Evolutionary conservation across 768 basidiomycete genomes (phyloP).

Genomic region (Tulasnella sp.): DNA sequence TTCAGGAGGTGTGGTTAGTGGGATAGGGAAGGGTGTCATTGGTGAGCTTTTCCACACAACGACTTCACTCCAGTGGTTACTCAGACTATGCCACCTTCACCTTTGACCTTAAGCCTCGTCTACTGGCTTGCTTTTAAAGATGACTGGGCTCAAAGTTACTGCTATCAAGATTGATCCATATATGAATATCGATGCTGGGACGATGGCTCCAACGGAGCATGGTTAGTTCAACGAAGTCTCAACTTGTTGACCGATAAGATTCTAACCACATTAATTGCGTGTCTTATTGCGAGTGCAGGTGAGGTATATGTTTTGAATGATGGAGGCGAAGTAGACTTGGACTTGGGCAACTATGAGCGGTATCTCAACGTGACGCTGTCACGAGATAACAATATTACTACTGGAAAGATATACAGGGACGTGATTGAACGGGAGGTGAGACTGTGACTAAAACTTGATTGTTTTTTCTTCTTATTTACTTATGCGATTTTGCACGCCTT

Average conservation of each 20-base stretch:
- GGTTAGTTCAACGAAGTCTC: slow-evolving; percentile 39
- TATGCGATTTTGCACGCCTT: background rate
- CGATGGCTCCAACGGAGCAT: slow-evolving; percentile 97
- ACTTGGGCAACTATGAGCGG: slow-evolving; percentile 96
- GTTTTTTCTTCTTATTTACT: background rate
- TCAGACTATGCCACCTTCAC: background rate
- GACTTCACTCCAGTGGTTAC: background rate
- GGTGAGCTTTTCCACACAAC: slow-evolving; percentile 37
- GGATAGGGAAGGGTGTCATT: slow-evolving; percentile 98
- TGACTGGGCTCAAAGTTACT: slow-evolving; percentile 88
- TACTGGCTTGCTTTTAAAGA: slow-evolving; percentile 89
- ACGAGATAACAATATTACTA: slow-evolving; percentile 95
- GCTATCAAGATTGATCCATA: slow-evolving; percentile 99
- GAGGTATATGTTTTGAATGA: slow-evolving; percentile 98
- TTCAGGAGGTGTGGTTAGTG: slow-evolving; percentile 93
- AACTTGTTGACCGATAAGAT: background rate
- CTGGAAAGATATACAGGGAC: slow-evolving; percentile 92
- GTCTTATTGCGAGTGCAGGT: slow-evolving; percentile 34
- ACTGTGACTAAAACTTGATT: no score
- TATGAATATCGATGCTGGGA: slow-evolving; percentile 99
- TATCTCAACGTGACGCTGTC: slow-evolving; percentile 91
- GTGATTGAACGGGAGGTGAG: slow-evolving; percentile 95
- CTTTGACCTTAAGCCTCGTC: slow-evolving; percentile 65
- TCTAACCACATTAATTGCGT: slow-evolving; percentile 7
- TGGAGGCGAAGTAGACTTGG: slow-evolving; percentile 94